Evolutionary conservation across 176 grass and related monocot genomes (phyloP).

Genomic region (Ensete glaucum): DNA sequence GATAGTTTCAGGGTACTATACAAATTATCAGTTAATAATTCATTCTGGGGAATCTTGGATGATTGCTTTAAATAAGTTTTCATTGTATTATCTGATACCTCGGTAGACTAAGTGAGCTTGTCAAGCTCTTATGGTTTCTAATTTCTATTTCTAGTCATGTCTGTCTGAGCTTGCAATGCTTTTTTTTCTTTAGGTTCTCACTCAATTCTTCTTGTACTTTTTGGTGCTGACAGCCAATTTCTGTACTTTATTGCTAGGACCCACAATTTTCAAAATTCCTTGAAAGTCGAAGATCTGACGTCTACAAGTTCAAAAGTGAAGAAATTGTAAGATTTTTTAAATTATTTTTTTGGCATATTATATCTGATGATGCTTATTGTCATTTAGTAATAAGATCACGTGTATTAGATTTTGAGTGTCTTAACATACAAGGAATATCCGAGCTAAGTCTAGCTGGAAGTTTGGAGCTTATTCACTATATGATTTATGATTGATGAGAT

Average conservation of each 20-base stretch:
- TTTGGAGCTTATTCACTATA: not conserved
- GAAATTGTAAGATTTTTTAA: slow-evolving; percentile 36
- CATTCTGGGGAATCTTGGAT: too few species aligned
- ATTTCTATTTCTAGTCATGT: not conserved
- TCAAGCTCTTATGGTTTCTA: not conserved
- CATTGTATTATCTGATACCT: not conserved
- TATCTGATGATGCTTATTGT: not conserved
- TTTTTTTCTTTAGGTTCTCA: not conserved
- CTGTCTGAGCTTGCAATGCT: not conserved
- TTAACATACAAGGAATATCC: not conserved
- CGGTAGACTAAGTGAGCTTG: not conserved
- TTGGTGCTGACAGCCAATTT: slow-evolving; percentile 10
- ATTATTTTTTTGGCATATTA: not conserved
- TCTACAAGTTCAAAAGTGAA: slow-evolving; percentile 35
- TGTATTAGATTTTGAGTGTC: not conserved
- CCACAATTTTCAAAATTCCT: slow-evolving; percentile 65
- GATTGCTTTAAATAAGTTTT: too few species aligned
- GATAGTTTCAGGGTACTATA: too few species aligned
- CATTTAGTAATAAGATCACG: not conserved
- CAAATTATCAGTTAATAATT: too few species aligned
- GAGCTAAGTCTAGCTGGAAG: not conserved
- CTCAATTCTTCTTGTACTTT: not conserved
- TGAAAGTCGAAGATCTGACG: slow-evolving; percentile 35
- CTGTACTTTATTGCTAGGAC: slow-evolving; percentile 35
- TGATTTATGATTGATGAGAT: not conserved